Conservation (phyloP, 805 yeast genomes). For the Tetrapisispora namnaoensis region DNA sequence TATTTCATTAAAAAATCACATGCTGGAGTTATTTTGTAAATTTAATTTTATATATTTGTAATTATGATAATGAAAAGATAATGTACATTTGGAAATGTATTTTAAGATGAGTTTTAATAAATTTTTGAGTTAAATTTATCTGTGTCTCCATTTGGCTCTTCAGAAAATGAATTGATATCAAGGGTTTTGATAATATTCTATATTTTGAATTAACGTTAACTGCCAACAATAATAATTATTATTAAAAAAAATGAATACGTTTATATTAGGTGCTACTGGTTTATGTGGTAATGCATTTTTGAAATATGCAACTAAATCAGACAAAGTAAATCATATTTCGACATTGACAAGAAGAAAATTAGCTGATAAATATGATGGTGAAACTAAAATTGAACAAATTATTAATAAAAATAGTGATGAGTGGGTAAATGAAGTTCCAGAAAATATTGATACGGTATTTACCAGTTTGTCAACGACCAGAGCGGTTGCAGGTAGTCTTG, state of each 20-base stretch:
- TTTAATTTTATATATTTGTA: too few species aligned
- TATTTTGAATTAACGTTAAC: too few species aligned
- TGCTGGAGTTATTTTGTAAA: too few species aligned
- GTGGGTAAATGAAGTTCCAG: constrained; percentile 40
- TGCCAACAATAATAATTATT: too few species aligned
- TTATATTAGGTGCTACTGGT: constrained; percentile 69
- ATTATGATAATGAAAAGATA: too few species aligned
- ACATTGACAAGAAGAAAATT: constrained; percentile 46
- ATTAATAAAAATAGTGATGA: constrained; percentile 37
- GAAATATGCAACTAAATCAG: constrained; percentile 33
- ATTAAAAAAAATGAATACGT: constrained; percentile 12
- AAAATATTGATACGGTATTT: constrained; percentile 37
- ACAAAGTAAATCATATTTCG: constrained; percentile 32
- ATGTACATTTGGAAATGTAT: too few species aligned
- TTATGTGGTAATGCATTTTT: constrained; percentile 56
- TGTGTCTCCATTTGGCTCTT: too few species aligned
- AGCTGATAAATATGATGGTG: constrained; percentile 12
- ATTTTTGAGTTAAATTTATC: too few species aligned
- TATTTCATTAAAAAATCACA: too few species aligned
- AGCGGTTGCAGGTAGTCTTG: constrained; percentile 63
- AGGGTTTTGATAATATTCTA: too few species aligned
- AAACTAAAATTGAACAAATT: constrained; percentile 30
- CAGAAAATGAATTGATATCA: too few species aligned
- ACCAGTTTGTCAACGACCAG: constrained; percentile 71
- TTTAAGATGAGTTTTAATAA: too few species aligned